These are phyloP conservation scores for peach (Prunus persica) DNA, from an alignment of 306 rosid genomes.

Conservation along the genomic window DNA sequence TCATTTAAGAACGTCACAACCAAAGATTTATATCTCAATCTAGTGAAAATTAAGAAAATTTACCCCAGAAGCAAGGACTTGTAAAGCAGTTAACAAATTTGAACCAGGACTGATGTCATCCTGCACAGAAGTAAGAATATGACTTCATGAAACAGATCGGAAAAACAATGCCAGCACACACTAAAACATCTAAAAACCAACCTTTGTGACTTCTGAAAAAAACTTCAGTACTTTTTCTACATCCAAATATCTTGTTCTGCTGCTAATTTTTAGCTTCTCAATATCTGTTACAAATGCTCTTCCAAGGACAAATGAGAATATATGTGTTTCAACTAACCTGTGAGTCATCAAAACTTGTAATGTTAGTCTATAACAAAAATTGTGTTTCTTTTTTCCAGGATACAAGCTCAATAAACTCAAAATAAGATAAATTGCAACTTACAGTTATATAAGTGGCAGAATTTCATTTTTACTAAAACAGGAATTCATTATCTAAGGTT, in stretches of 20 bases:
- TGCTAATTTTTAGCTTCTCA: slow-evolving; percentile 83
- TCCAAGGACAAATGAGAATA: slow-evolving; percentile 99
- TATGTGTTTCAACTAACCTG: slow-evolving; percentile 99
- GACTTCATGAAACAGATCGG: slow-evolving; percentile 19
- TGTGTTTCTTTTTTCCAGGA: background rate
- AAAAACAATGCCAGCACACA: slow-evolving; percentile 9
- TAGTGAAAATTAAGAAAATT: slow-evolving; percentile 23
- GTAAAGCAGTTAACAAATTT: slow-evolving; percentile 86
- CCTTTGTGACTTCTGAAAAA: slow-evolving; percentile 85
- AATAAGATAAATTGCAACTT: background rate
- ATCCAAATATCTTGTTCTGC: slow-evolving; percentile 77
- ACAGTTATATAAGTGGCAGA: background rate
- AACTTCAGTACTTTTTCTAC: slow-evolving; percentile 65
- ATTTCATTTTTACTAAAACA: background rate
- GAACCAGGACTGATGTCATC: slow-evolving; percentile 85
- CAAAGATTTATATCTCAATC: slow-evolving; percentile 22
- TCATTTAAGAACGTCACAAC: background rate
- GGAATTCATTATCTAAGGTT: background rate
- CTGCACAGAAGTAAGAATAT: slow-evolving; percentile 48
- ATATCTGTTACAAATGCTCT: slow-evolving; percentile 98
- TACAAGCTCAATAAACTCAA: slow-evolving; percentile 8
- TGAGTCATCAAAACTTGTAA: slow-evolving; percentile 29
- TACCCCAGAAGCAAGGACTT: slow-evolving; percentile 95
- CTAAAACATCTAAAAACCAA: slow-evolving; percentile 30
- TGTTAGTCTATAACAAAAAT: slow-evolving; percentile 21